A percentile compares a stretch with the other conserved stretches of the same genome.
phyloP scores from a whole-genome alignment of 441 rosid species.

The Brassica balearica region DNA sequence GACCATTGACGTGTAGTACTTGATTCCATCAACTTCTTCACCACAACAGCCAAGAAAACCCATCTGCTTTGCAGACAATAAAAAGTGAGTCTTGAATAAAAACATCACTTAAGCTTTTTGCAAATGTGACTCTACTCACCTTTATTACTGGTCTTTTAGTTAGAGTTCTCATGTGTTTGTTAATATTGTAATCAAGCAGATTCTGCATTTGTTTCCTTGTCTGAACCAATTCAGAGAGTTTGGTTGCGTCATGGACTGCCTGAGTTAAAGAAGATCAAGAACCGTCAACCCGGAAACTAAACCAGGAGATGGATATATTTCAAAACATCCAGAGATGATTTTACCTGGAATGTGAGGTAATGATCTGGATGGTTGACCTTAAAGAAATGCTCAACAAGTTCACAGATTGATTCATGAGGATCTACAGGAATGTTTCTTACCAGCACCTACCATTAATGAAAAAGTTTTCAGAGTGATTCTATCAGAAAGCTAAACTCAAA shows the following conservation, averaged over 20 bases:
- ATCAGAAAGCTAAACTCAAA: neutral
- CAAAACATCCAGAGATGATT: constrained; percentile 9
- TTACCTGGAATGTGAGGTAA: constrained; percentile 87
- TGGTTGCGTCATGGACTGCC: constrained; percentile 84
- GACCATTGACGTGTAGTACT: constrained; percentile 61
- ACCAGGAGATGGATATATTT: constrained; percentile 10
- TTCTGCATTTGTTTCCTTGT: constrained; percentile 79
- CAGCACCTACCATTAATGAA: constrained; percentile 65
- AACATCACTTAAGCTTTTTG: constrained; percentile 7
- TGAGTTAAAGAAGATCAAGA: constrained; percentile 45
- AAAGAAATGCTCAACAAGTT: constrained; percentile 83
- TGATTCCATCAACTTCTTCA: constrained; percentile 73
- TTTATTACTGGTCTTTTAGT: constrained; percentile 59
- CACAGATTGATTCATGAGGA: constrained; percentile 81
- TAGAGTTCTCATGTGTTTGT: constrained; percentile 66
- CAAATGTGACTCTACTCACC: constrained; percentile 50
- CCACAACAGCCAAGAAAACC: constrained; percentile 91
- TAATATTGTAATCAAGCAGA: constrained; percentile 81
- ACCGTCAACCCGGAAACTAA: constrained; percentile 13
- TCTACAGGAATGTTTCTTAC: constrained; percentile 92
- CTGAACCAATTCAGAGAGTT: constrained; percentile 67
- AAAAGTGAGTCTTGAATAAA: constrained; percentile 11
- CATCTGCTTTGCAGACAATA: constrained; percentile 56
- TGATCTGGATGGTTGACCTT: constrained; percentile 93
- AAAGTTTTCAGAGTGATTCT: neutral